Evolutionary conservation across 208 protist species (phyloP), one percentile per base, ranked within the genome.

Genomic region (Trypanosoma avium): DNA sequence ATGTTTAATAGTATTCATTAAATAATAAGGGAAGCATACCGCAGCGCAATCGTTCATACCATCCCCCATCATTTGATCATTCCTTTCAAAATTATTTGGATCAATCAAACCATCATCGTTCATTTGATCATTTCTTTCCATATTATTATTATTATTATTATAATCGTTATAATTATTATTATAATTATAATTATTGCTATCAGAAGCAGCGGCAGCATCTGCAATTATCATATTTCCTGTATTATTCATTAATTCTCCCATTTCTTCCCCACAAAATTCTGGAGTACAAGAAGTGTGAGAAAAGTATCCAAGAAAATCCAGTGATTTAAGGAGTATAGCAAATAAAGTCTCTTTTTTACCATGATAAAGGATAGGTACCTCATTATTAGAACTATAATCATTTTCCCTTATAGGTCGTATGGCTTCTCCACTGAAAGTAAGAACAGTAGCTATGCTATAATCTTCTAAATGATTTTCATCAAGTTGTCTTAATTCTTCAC

Each of bases 251-350:
- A 49, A 42, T 26, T 56, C 57, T 27, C 57, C 55, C 13, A 15
- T 42, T 12, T 30, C 45, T 8, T 79, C 69, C 15, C 60, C 68
- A 24, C 35, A 63, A 35, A 60, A 60, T 19, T 78, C 72, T 21
- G 19, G 24, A 38, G 47, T 19, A 6, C 59, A 35, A 15, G 72
- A 64, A 22, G 73, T 62, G 52, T 94, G 90, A 4, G 88, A 86
- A 70, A 94, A 94, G 75, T 97, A 97, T 4, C 91, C 91, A 19
- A 97, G 74, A 53, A 97, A 93, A 70, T 97, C 91, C 60, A 97
- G 82, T 17, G 67, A 64, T 69, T 94, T 94, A 30, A 97, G 82
- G 32, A 93, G 35, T 57, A 95, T 84, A 40, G 83, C 91, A 38
- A 88, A 75, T 42, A 92, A 81, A 5, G 89, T 93, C 61, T 96